Percentiles rank a stretch among this genome's conserved stretches.
Conservation (phyloP, 768 basidiomycete genomes). For the Termitomyces bulborhizus region DNA sequence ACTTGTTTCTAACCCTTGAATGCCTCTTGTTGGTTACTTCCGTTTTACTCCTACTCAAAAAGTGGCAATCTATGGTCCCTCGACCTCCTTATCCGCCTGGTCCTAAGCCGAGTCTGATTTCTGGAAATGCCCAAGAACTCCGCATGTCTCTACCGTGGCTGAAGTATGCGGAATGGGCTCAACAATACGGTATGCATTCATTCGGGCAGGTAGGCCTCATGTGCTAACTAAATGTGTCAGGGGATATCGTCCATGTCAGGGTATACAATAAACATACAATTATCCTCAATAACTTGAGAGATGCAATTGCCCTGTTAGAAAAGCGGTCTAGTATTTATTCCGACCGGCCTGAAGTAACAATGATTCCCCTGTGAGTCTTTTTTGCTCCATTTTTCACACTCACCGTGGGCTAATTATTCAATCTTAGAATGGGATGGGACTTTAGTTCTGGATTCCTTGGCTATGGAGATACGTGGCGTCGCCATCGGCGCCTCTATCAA, state of each 20-base stretch:
- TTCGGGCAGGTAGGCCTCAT: not conserved
- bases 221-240: not conserved
- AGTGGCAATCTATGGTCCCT: not conserved
- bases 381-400: not conserved
- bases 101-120: not conserved
- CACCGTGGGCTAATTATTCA: not conserved
- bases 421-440: constrained; percentile 25
- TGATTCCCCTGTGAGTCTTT: constrained; percentile 15
- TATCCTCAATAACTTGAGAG: constrained; percentile 15
- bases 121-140: not conserved
- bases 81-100: not conserved
- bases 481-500: constrained; percentile 22
- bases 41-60: not conserved
- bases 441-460: constrained; percentile 22
- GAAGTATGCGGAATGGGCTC: not conserved
- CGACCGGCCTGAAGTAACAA: not conserved
- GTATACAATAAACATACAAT: constrained; percentile 3
- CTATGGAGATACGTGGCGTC: constrained; percentile 19
- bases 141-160: not conserved
- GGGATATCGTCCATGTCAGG: constrained; percentile 20
- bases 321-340: not conserved
- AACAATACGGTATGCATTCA: not conserved
- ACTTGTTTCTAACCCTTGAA: not conserved
- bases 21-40: not conserved
- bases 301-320: constrained; percentile 16